Conservation (phyloP, 257 asterid species). For the Gentiana dahurica region DNA sequence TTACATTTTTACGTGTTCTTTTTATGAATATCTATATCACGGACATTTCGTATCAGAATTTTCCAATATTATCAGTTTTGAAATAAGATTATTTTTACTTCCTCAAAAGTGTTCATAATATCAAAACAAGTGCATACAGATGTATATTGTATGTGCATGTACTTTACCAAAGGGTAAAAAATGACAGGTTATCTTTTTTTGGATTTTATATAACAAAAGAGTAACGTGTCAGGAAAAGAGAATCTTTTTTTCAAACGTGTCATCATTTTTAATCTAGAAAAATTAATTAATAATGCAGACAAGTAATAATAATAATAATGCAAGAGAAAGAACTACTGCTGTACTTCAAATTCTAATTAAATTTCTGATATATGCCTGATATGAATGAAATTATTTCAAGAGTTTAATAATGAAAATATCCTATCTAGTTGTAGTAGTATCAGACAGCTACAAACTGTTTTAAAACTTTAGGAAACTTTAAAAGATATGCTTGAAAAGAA, state of each 20-base stretch:
- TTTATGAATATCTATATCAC: too few species aligned
- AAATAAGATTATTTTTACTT: too few species aligned
- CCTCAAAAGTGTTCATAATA: too few species aligned
- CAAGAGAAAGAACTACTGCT: background rate
- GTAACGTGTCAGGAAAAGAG: constrained; percentile 31
- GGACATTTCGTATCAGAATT: too few species aligned
- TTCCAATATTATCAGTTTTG: too few species aligned
- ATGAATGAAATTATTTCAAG: constrained; percentile 22
- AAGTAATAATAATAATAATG: constrained; percentile 10
- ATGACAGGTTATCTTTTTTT: too few species aligned
- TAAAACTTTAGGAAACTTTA: too few species aligned
- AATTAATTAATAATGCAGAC: constrained; percentile 18
- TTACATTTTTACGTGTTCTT: too few species aligned
- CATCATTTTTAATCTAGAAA: constrained; percentile 12
- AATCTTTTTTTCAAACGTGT: constrained; percentile 25
- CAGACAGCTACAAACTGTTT: constrained; percentile 4
- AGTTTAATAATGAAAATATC: constrained; percentile 18
- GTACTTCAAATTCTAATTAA: constrained; percentile 12
- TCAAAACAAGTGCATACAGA: too few species aligned
- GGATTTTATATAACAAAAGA: constrained; percentile 10
- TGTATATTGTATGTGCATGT: too few species aligned
- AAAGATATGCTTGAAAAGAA: too few species aligned
- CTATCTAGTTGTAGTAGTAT: constrained; percentile 3
- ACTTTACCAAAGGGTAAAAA: too few species aligned
- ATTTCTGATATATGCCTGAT: constrained; percentile 24